phyloP scores from a whole-genome alignment of 1,139 yeast species.

The Sugiyamaella novakii region DNA sequence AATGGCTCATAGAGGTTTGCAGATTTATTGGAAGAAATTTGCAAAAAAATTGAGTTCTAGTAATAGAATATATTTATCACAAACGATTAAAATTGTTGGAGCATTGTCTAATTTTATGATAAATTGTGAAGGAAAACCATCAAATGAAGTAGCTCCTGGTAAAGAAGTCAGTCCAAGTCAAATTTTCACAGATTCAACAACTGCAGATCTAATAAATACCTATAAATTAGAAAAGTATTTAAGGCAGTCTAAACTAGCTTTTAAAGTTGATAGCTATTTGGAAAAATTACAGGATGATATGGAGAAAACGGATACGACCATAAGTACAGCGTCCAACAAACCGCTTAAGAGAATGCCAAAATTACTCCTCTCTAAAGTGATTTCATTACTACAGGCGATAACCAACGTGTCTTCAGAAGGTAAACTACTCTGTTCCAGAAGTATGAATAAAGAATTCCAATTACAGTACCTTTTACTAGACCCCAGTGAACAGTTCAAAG shows the following conservation, averaged over 20 bases:
- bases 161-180: constrained; percentile 53
- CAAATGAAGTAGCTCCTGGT: constrained; percentile 52
- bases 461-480: constrained; percentile 77
- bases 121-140: constrained; percentile 28
- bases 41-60: constrained; percentile 66
- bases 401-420: constrained; percentile 84
- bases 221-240: constrained; percentile 68
- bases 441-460: constrained; percentile 39
- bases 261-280: constrained; percentile 76
- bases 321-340: constrained; percentile 18
- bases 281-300: constrained; percentile 38
- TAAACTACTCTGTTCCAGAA: constrained; percentile 65
- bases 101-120: constrained; percentile 53
- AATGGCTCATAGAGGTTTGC: constrained; percentile 51
- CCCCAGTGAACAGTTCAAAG: constrained; percentile 71
- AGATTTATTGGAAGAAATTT: constrained; percentile 61
- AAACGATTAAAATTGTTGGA: constrained; percentile 60
- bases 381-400: constrained; percentile 64
- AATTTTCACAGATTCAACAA: constrained; percentile 54
- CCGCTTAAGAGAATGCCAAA: constrained; percentile 28
- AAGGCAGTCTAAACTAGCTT: constrained; percentile 72
- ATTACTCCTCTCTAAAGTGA: constrained; percentile 68
- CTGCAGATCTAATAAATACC: constrained; percentile 73
- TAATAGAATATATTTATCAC: constrained; percentile 69
- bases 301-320: constrained; percentile 20